phyloP scores from a whole-genome alignment of 116 monocot genomes.

The Dioscorea cayenensis region DNA sequence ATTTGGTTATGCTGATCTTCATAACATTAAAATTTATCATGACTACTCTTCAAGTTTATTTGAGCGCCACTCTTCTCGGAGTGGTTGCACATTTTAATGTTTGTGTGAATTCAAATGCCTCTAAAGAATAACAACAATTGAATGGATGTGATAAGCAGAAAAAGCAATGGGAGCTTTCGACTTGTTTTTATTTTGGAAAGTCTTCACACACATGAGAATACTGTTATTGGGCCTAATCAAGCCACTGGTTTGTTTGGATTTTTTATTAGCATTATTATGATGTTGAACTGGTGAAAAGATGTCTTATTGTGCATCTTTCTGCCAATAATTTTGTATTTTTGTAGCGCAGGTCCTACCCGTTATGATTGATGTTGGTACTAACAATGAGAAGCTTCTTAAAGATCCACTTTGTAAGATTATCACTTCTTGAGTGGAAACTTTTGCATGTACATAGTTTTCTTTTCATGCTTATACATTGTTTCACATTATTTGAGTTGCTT shows the following conservation, averaged over 20 bases:
- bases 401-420: constrained; percentile 85
- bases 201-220: not conserved
- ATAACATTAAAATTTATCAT: no score
- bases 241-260: not conserved
- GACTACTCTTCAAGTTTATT: no score
- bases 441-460: not conserved
- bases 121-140: no score
- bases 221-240: not conserved
- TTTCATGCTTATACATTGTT: not conserved
- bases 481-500: not conserved
- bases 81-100: no score
- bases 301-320: not conserved
- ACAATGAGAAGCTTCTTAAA: constrained; percentile 93
- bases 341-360: constrained; percentile 88
- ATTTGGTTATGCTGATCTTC: no score
- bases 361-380: constrained; percentile 99
- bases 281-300: not conserved
- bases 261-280: not conserved
- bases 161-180: no score
- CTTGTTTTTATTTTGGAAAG: not conserved
- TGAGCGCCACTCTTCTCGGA: no score
- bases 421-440: not conserved
- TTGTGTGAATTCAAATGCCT: no score
- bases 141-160: no score
- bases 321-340: constrained; percentile 3